phyloP scores from a whole-genome alignment of 208 protist genomes.

The Trichomonas tenax region DNA sequence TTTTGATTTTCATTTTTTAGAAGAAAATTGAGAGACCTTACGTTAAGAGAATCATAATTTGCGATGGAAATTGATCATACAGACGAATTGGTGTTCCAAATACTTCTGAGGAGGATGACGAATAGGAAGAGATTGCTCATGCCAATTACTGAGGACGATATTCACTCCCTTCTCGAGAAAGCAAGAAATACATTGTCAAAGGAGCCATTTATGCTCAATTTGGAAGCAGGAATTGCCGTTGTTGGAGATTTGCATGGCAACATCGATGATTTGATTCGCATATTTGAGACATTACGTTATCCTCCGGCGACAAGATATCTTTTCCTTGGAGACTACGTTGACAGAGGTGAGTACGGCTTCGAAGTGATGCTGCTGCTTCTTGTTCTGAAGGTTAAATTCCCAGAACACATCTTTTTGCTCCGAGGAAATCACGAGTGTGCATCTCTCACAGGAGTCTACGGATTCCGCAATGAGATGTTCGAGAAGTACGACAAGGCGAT shows the following conservation, averaged over 20 bases:
- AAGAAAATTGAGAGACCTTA: too few species aligned
- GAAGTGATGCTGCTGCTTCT: slow-evolving; percentile 32
- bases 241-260: slow-evolving; percentile 5
- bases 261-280: background rate
- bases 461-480: slow-evolving; percentile 23
- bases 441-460: slow-evolving; percentile 25
- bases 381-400: slow-evolving; percentile 24
- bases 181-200: background rate
- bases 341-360: slow-evolving; percentile 25
- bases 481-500: slow-evolving; percentile 29
- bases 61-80: background rate
- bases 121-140: background rate
- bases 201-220: background rate
- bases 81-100: background rate
- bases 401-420: slow-evolving; percentile 29
- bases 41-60: too few species aligned
- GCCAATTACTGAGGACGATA: background rate
- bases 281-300: background rate
- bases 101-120: background rate
- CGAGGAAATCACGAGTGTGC: slow-evolving; percentile 41
- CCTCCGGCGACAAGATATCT: background rate
- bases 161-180: background rate
- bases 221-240: background rate
- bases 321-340: slow-evolving; percentile 37
- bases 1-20: too few species aligned